These are phyloP conservation scores for Babesia ovata DNA, from an alignment of 169 alveolate species.

Conservation along the genomic window DNA sequence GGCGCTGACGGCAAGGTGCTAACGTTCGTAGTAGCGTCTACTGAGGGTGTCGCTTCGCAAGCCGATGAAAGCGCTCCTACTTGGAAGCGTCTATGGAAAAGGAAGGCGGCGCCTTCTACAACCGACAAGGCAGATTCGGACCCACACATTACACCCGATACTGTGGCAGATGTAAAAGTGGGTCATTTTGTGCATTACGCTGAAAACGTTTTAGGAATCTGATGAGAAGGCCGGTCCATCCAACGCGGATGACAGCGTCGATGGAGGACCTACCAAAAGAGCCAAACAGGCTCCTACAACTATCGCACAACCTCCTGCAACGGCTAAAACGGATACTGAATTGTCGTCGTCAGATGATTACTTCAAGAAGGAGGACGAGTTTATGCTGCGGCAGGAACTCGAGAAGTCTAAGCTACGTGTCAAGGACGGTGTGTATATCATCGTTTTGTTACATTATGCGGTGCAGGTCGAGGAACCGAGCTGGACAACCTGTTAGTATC, in stretches of 20 bases:
- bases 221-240: too few species aligned
- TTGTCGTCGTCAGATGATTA: constrained; percentile 59
- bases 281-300: constrained; percentile 58
- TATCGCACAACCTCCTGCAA: constrained; percentile 49
- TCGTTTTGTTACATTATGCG: background rate
- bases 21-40: constrained; percentile 4
- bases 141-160: too few species aligned
- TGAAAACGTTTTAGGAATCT: too few species aligned
- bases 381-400: constrained; percentile 68
- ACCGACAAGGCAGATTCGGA: background rate
- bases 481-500: constrained; percentile 36
- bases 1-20: constrained; percentile 19
- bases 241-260: constrained; percentile 16
- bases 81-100: background rate
- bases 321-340: constrained; percentile 14
- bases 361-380: constrained; percentile 62
- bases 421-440: constrained; percentile 36
- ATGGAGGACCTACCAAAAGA: constrained; percentile 64
- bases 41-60: background rate
- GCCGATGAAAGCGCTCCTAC: background rate
- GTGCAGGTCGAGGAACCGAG: constrained; percentile 50
- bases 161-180: too few species aligned
- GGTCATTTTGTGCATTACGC: too few species aligned
- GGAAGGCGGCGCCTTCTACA: background rate
- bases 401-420: constrained; percentile 52